Evolutionary conservation across 106 monocot genomes (phyloP).

Genomic region (Triglochin maritima): DNA sequence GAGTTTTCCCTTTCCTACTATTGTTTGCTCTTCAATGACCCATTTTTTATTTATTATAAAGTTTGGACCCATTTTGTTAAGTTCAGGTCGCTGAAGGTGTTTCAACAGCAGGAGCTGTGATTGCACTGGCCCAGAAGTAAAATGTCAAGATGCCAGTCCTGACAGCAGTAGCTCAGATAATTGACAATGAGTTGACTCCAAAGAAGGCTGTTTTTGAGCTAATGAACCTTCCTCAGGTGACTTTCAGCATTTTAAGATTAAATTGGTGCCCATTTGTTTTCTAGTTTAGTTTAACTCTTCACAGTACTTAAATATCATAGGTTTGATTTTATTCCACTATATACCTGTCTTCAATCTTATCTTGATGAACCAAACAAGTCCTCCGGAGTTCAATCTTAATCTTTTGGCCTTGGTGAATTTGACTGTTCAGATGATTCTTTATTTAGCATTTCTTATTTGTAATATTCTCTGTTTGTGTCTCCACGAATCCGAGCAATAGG

Average conservation of each 20-base stretch:
- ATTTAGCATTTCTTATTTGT: too few species aligned
- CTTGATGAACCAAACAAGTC: background rate
- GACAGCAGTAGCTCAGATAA: slow-evolving; percentile 88
- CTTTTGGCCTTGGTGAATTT: background rate
- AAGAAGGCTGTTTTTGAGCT: slow-evolving; percentile 86
- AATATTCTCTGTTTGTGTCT: too few species aligned
- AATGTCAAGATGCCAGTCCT: slow-evolving; percentile 91
- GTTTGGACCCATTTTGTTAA: background rate
- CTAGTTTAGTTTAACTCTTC: background rate
- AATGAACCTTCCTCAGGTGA: slow-evolving; percentile 95
- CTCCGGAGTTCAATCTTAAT: background rate
- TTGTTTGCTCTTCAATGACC: background rate
- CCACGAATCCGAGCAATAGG: too few species aligned
- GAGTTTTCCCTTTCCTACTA: background rate
- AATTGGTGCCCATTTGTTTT: background rate
- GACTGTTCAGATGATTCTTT: background rate
- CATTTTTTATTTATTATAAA: background rate
- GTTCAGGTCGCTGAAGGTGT: slow-evolving; percentile 96
- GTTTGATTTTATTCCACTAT: background rate
- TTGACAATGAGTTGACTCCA: slow-evolving; percentile 91
- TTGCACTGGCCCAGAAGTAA: slow-evolving; percentile 90
- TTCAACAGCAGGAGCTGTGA: slow-evolving; percentile 94
- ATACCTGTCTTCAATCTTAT: background rate
- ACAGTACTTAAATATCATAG: background rate
- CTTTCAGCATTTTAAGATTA: background rate